A percentile compares a stretch with the other conserved stretches of the same genome.
Evolutionary conservation across 768 basidiomycete genomes (phyloP).

Genomic region (Pleurotus eryngii): DNA sequence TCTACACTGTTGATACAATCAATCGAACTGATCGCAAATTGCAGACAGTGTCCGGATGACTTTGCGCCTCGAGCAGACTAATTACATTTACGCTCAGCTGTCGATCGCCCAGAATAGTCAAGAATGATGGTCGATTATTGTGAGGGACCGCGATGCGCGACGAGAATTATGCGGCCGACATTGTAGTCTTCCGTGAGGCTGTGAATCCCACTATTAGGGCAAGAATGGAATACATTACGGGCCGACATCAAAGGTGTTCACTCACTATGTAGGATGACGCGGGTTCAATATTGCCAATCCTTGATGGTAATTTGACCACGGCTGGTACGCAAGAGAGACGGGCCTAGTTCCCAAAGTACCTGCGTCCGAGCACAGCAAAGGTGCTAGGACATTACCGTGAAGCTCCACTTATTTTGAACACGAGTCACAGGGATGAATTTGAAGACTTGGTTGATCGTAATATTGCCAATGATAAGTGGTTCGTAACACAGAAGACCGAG

Average conservation of each 20-base stretch:
- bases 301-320: background rate
- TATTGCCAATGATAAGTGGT: no score
- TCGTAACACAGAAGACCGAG: background rate
- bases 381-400: slow-evolving; percentile 1
- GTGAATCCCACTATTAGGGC: background rate
- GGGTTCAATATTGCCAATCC: background rate
- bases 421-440: background rate
- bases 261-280: background rate
- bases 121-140: background rate
- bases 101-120: background rate
- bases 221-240: background rate
- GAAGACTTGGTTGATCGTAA: no score
- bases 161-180: no score
- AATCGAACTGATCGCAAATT: slow-evolving; percentile 4
- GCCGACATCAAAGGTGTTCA: background rate
- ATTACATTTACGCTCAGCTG: background rate
- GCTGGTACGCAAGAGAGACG: background rate
- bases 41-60: background rate
- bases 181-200: no score
- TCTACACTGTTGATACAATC: background rate
- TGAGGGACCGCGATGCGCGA: background rate
- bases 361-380: slow-evolving; percentile 6
- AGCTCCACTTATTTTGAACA: background rate
- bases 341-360: background rate
- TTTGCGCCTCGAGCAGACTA: background rate